A percentile compares a stretch with the other conserved stretches of the same genome.
Evolutionary conservation across 768 basidiomycete species (phyloP).

Genomic region (Gymnopilus dilepis): DNA sequence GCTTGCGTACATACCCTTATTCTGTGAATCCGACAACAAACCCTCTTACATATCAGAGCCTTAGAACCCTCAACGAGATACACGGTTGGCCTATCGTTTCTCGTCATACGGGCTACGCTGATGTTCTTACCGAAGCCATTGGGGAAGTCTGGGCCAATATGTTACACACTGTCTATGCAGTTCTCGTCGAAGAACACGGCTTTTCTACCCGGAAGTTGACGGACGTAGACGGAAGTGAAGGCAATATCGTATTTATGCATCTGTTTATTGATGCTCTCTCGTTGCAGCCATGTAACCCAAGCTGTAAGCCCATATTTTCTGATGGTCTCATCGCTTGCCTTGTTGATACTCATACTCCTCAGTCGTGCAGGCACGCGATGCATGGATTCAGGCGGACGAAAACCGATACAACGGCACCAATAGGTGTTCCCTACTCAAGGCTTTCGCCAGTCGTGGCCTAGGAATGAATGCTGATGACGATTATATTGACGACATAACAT

Average conservation of each 20-base stretch:
- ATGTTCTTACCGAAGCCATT: conserved; percentile 38
- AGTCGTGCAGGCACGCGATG: conserved; percentile 53
- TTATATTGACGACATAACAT: conserved; percentile 33
- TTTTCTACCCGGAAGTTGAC: conserved; percentile 44
- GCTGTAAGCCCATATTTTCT: conserved; percentile 39
- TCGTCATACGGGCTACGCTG: not conserved
- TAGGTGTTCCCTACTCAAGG: conserved; percentile 49
- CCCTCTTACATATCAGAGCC: conserved; percentile 47
- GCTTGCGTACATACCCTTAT: conserved; percentile 62
- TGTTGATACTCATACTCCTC: not conserved
- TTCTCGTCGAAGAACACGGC: conserved; percentile 41
- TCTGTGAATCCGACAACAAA: conserved; percentile 51
- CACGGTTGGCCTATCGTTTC: conserved; percentile 42
- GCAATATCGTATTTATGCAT: conserved; percentile 58
- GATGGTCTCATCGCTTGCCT: not conserved
- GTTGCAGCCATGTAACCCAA: conserved; percentile 55
- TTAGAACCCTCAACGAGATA: conserved; percentile 45
- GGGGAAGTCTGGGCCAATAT: conserved; percentile 64
- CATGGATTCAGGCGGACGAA: conserved; percentile 56
- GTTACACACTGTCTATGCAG: conserved; percentile 48
- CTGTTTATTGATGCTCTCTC: conserved; percentile 56
- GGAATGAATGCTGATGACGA: conserved; percentile 38
- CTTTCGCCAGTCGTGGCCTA: conserved; percentile 57
- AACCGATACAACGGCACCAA: conserved; percentile 52
- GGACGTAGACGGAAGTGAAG: conserved; percentile 43